Base-by-base conservation (phyloP, 2,329 filamentous ascomycete genomes). In the Paecilomyces formosus region DNA sequence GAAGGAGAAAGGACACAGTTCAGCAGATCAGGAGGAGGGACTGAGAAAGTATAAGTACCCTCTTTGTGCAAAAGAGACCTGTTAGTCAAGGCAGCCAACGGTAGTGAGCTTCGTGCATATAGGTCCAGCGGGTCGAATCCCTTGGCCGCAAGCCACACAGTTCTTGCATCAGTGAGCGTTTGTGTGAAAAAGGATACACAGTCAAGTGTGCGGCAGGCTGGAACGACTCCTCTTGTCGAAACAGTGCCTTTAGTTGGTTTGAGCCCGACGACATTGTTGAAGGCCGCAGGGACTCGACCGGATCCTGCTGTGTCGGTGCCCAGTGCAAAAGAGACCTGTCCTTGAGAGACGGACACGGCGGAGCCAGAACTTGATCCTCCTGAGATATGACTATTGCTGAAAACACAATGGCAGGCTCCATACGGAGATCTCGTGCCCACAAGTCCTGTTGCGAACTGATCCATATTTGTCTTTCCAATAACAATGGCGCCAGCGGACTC, bases 361-460 rank as follows among this genome's bases (percentile, higher is more conserved):
- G 78, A 81, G 9, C 84, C 84, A 2, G 80, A 82, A 7, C 80
- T 84, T 0, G 82, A 84, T 5, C 83, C 84, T 9, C 82, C 82
- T 57, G 78, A 80, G 53, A 84, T 80, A 56, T 79, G 78, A n/a
- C 77, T 70, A 45, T 72, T 70, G 63, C 77, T 70, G 66, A 76
- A 84, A 0, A 83, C 74, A 57, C 81, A 84, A 22, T 80, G 75
- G 1, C 83, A 80, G 21, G 77, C 79, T 1, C 84, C 84, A 61
- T 81, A 85, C 0, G 83, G 82, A 1, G 81, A 84, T 26, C 83
- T 78, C 53, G 80, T 82, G 15, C 84, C 85, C 12, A 79, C 82
- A 2, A 87, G 74, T 0, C 85, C 85, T 0, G 84, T 86, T 2
- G 84, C 84, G 3, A 87, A 75, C 67, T 87, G 84, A 65, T 87